Evolutionary conservation across 345 rosid species (phyloP).

Genomic region (rapeseed (Brassica napus)): DNA sequence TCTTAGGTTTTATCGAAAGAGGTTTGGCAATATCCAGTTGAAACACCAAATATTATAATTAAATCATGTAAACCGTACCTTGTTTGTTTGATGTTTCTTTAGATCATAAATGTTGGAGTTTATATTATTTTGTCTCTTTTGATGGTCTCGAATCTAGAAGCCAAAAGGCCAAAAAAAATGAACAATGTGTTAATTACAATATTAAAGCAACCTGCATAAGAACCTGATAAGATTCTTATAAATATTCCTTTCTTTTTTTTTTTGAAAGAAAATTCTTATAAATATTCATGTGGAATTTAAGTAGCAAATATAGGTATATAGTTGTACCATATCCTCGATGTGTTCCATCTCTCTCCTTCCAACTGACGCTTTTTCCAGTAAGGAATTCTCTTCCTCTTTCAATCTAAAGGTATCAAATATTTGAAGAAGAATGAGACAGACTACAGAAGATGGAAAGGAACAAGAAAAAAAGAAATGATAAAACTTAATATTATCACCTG

Average conservation of each 20-base stretch:
- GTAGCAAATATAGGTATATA: constrained; percentile 11
- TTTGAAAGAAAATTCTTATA: background rate
- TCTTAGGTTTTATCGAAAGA: constrained; percentile 9
- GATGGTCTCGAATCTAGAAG: constrained; percentile 57
- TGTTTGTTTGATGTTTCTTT: constrained; percentile 62
- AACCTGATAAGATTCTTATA: constrained; percentile 8
- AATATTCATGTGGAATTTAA: constrained; percentile 13
- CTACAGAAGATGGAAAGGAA: constrained; percentile 6
- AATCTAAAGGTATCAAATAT: constrained; percentile 49
- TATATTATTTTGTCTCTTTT: constrained; percentile 45
- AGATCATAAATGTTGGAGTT: constrained; percentile 51
- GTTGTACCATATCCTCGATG: constrained; percentile 63
- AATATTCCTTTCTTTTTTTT: background rate
- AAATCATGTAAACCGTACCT: constrained; percentile 51
- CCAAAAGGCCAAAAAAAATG: constrained; percentile 19
- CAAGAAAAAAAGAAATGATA: background rate
- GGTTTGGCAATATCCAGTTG: constrained; percentile 8
- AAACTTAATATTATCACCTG: constrained; percentile 48
- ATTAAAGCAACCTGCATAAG: constrained; percentile 14
- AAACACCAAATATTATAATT: constrained; percentile 14
- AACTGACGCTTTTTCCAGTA: constrained; percentile 47
- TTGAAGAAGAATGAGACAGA: constrained; percentile 10
- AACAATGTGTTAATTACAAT: constrained; percentile 8
- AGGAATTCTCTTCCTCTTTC: constrained; percentile 62
- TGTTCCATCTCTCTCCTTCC: constrained; percentile 49